Conservation (phyloP, 2,329 filamentous ascomycete genomes). For the Piedraia hortae region DNA sequence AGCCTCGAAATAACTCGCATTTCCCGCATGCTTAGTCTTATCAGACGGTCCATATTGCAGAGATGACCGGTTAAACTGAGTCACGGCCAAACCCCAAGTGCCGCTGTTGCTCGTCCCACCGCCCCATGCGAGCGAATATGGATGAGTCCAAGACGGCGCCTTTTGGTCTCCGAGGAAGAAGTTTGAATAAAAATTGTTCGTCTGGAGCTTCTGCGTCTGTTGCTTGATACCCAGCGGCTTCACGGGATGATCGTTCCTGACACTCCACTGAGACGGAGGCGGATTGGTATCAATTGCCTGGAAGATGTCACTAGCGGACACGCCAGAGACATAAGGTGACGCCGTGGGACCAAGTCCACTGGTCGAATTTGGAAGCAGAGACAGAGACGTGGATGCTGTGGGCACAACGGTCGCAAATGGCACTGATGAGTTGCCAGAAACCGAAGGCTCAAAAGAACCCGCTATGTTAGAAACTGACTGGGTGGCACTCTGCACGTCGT, state of each 20-base stretch:
- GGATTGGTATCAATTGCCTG: slow-evolving; percentile 15
- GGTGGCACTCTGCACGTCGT: slow-evolving; percentile 9
- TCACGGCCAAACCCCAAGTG: slow-evolving; percentile 54
- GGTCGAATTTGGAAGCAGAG: slow-evolving; percentile 9
- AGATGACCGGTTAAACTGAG: slow-evolving; percentile 42
- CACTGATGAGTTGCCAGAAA: too few species aligned
- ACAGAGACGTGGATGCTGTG: slow-evolving; percentile 7
- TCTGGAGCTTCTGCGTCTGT: slow-evolving; percentile 26
- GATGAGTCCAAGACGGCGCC: slow-evolving; percentile 44
- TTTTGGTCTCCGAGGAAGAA: slow-evolving; percentile 50
- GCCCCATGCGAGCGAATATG: slow-evolving; percentile 19
- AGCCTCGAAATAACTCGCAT: slow-evolving; percentile 42
- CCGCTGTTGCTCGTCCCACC: slow-evolving; percentile 21
- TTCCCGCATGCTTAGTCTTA: slow-evolving; percentile 22
- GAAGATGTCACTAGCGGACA: slow-evolving; percentile 14
- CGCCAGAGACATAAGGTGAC: slow-evolving; percentile 5
- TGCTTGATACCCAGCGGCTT: slow-evolving; percentile 14
- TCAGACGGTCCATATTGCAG: slow-evolving; percentile 15
- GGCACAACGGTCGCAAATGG: slow-evolving; percentile 10
- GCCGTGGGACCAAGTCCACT: slow-evolving; percentile 6
- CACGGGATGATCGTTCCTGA: slow-evolving; percentile 16
- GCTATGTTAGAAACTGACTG: slow-evolving; percentile 4
- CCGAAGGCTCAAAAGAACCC: too few species aligned
- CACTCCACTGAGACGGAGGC: slow-evolving; percentile 16
- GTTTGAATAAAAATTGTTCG: slow-evolving; percentile 47